Evolutionary conservation across 108 stramenopile genomes (phyloP).

Genomic region (Cyclotella kingstonii): DNA sequence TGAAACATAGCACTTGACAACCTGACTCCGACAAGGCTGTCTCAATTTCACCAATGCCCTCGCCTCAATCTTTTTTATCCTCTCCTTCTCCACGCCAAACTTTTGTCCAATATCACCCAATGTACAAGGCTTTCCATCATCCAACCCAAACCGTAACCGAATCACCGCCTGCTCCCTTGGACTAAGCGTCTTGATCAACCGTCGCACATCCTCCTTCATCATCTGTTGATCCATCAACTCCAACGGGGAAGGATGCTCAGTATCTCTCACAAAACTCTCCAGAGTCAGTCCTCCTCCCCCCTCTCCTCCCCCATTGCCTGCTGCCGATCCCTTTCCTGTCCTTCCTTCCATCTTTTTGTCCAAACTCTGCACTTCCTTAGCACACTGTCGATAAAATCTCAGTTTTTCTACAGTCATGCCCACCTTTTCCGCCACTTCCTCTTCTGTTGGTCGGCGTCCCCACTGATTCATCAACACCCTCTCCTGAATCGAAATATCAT

Average conservation of each 20-base stretch:
- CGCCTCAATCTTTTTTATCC: slow-evolving; percentile 77
- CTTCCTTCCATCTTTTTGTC: slow-evolving; percentile 49
- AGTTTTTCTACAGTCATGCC: slow-evolving; percentile 58
- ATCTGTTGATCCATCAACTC: slow-evolving; percentile 47
- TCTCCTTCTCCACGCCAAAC: slow-evolving; percentile 61
- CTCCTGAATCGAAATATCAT: slow-evolving; percentile 57
- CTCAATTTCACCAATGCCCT: slow-evolving; percentile 75
- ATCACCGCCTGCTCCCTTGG: slow-evolving; percentile 74
- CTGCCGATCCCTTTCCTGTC: slow-evolving; percentile 44
- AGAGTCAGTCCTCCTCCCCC: slow-evolving; percentile 25
- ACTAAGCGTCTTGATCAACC: slow-evolving; percentile 53
- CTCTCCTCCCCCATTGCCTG: slow-evolving; percentile 38
- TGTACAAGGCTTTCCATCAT: slow-evolving; percentile 61
- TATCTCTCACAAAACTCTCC: slow-evolving; percentile 47
- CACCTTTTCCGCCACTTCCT: slow-evolving; percentile 61
- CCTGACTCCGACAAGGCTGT: slow-evolving; percentile 56
- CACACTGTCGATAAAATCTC: slow-evolving; percentile 47
- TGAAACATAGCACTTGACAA: slow-evolving; percentile 51
- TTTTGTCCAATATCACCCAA: slow-evolving; percentile 65
- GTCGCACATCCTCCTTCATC: slow-evolving; percentile 53
- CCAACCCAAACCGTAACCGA: slow-evolving; percentile 78
- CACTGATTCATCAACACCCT: slow-evolving; percentile 43
- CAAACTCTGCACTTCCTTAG: slow-evolving; percentile 51
- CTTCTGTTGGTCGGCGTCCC: slow-evolving; percentile 56
- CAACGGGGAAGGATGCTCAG: slow-evolving; percentile 46